Base-by-base conservation (phyloP, 2,329 filamentous ascomycete species). In the Colletotrichum sp. region DNA sequence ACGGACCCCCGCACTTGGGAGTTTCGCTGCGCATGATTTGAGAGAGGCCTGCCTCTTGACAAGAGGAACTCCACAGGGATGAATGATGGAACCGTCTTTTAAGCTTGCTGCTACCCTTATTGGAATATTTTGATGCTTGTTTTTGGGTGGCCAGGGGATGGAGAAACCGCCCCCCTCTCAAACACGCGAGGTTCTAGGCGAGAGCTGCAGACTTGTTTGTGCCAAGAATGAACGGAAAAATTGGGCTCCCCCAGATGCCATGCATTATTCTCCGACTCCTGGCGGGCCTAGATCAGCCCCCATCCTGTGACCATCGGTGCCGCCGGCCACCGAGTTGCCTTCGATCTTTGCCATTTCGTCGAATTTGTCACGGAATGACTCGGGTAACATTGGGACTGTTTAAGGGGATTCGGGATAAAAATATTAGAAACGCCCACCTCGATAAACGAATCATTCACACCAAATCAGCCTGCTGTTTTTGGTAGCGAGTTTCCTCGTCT, bases 351-450 rank as follows among this genome's bases (percentile, higher is more conserved):
- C 24, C 55, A 57, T 68, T 72, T 72, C 48, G 71, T 68, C 55
- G 72, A 57, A 72, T 72, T 72, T 61, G 71, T 68, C 55, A 75
- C 26, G 30, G 30, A 71, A 52, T 72, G 68, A 72, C 68, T 75
- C 55, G 69, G 24, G 52, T 34, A 52, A 43, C 21, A 52, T 14
- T 57, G 66, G 36, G 24, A 10, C 16, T 43, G 32, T 52, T 64
- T 70, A 52, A 63, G 68, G 55, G 55, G 30, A 34, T 28, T 30
- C 59, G 28, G 39, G 63, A 30, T 28, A 61, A 59, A 59, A 55
- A 52, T 48, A 61, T 68, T 34, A 34, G 8, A 63, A 72, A 68
- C 63, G 32, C n/a, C 6, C n/a, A 28, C 21, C 61, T 63, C 24
- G 39, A 59, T 18, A 55, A 68, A 43, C 43, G 39, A 43, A 72